Percentiles rank a stretch among this genome's conserved stretches.
These are phyloP conservation scores for Annulohypoxylon moriforme DNA, from an alignment of 495 filamentous ascomycete genomes.

Conservation along the genomic window DNA sequence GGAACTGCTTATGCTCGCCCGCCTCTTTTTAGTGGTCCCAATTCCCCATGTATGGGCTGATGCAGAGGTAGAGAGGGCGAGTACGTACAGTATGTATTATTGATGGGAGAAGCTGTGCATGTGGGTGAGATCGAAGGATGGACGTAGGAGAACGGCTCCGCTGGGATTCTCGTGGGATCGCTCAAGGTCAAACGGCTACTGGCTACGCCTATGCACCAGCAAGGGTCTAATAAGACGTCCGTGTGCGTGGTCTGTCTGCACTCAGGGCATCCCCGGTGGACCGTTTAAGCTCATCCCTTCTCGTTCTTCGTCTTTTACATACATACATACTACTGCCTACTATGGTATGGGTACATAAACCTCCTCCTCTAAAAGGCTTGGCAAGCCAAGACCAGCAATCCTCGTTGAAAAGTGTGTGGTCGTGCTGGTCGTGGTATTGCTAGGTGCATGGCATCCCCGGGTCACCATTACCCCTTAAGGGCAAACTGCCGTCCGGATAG, in stretches of 20 bases:
- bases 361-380: constrained; percentile 37
- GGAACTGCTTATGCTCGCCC: constrained; percentile 46
- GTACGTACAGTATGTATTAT: constrained; percentile 33
- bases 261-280: constrained; percentile 46
- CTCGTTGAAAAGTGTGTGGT: constrained; percentile 24
- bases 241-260: constrained; percentile 45
- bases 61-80: constrained; percentile 40
- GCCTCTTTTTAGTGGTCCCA: constrained; percentile 46
- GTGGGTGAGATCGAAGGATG: constrained; percentile 50
- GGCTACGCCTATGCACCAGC: constrained; percentile 44
- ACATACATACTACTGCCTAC: background rate
- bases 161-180: constrained; percentile 49
- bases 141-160: constrained; percentile 45
- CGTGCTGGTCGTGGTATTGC: constrained; percentile 29
- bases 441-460: constrained; percentile 47
- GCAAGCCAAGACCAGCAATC: constrained; percentile 33
- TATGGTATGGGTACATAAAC: background rate
- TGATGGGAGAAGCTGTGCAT: constrained; percentile 30
- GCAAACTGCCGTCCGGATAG: constrained; percentile 47
- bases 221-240: constrained; percentile 45
- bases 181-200: constrained; percentile 48
- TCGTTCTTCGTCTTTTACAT: constrained; percentile 28
- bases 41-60: constrained; percentile 46
- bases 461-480: constrained; percentile 48
- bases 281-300: constrained; percentile 49